These are phyloP conservation scores for Zychaea mexicana DNA, from an alignment of 371 early-diverging fungal genomes.

Conservation along the genomic window DNA sequence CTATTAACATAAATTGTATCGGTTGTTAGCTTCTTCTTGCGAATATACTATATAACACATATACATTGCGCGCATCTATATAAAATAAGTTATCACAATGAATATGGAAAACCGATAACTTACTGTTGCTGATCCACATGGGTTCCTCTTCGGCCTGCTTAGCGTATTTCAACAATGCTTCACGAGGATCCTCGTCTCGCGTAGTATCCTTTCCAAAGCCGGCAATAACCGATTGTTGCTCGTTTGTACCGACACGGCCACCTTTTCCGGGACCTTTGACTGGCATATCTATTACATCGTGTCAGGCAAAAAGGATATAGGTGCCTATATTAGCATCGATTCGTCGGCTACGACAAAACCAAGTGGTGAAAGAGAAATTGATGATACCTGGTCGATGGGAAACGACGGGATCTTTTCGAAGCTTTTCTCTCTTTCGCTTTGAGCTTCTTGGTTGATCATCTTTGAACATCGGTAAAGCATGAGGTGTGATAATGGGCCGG, in stretches of 20 bases:
- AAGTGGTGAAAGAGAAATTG: no score
- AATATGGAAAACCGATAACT: no score
- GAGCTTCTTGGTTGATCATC: slow-evolving; percentile 67
- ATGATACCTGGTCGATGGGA: slow-evolving; percentile 72
- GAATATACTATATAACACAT: not conserved
- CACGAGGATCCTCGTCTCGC: slow-evolving; percentile 93
- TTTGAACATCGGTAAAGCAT: slow-evolving; percentile 87
- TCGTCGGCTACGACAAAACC: not conserved
- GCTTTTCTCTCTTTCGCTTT: slow-evolving; percentile 78
- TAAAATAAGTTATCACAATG: no score
- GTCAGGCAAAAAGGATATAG: not conserved
- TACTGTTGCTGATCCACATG: slow-evolving; percentile 80
- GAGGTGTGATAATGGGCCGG: slow-evolving; percentile 84
- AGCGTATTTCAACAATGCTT: slow-evolving; percentile 91
- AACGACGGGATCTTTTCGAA: slow-evolving; percentile 75
- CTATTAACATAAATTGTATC: slow-evolving; percentile 31
- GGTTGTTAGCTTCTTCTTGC: not conserved
- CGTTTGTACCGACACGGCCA: slow-evolving; percentile 81
- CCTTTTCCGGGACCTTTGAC: slow-evolving; percentile 84
- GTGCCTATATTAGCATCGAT: not conserved
- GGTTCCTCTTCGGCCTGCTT: slow-evolving; percentile 82
- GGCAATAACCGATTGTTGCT: slow-evolving; percentile 85
- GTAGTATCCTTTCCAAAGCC: slow-evolving; percentile 82
- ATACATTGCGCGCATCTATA: no score
- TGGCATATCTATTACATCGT: slow-evolving; percentile 59